Percentiles rank a stretch among this genome's conserved stretches.
Conservation (phyloP, 2,329 filamentous ascomycete species). For the Rutstroemia sp. region DNA sequence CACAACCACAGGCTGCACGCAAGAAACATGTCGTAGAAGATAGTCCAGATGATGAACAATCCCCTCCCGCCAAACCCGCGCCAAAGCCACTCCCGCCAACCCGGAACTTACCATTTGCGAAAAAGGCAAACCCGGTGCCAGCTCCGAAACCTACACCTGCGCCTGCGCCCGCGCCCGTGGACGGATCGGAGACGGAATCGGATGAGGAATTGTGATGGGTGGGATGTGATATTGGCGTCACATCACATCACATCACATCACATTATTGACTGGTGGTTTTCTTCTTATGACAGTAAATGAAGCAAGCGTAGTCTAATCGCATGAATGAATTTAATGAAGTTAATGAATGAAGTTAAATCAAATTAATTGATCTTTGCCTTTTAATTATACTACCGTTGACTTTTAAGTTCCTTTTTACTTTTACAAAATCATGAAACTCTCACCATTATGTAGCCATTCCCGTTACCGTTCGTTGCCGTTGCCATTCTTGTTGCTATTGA, state of each 20-base stretch:
- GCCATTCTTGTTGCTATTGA: too few species aligned
- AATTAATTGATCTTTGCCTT: too few species aligned
- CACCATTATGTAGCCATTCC: too few species aligned
- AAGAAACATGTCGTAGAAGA: background rate
- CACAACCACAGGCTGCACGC: background rate
- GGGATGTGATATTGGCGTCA: background rate
- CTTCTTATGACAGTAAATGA: too few species aligned
- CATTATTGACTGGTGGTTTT: background rate
- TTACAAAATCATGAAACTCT: too few species aligned
- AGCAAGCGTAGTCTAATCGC: too few species aligned
- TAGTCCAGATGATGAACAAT: background rate
- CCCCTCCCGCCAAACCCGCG: slow-evolving; percentile 1
- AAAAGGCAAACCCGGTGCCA: slow-evolving; percentile 9
- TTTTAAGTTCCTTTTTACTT: too few species aligned
- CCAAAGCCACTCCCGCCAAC: slow-evolving; percentile 12
- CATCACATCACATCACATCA: background rate
- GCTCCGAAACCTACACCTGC: slow-evolving; percentile 5
- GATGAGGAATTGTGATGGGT: slow-evolving; percentile 19
- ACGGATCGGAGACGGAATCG: slow-evolving; percentile 26
- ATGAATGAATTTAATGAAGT: too few species aligned
- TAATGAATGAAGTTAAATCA: too few species aligned
- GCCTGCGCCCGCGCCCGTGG: slow-evolving; percentile 2
- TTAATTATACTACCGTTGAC: too few species aligned
- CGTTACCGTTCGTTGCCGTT: too few species aligned
- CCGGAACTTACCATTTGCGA: slow-evolving; percentile 18